A percentile compares a stretch with the other conserved stretches of the same genome.
phyloP scores from a whole-genome alignment of 352 stramenopile genomes.

The Pythium monospermum region DNA sequence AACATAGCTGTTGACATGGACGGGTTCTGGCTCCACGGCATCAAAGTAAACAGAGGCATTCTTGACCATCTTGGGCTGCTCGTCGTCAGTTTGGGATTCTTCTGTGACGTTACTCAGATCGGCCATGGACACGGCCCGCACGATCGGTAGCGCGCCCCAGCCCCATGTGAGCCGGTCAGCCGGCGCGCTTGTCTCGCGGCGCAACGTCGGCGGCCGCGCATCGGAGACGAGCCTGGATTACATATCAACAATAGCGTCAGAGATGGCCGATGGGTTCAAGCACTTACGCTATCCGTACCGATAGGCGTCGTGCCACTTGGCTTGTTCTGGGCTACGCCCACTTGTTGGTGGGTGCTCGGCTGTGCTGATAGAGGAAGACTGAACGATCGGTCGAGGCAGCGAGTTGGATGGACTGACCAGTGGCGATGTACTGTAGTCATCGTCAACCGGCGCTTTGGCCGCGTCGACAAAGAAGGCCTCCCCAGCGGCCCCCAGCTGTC shows the following conservation, averaged over 20 bases:
- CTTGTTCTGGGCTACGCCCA: constrained; percentile 1
- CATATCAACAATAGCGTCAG: neutral
- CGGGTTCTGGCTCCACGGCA: constrained; percentile 46
- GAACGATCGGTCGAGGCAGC: neutral
- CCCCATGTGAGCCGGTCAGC: constrained; percentile 48
- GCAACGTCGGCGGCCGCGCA: constrained; percentile 2
- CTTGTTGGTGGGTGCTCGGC: too few relatives aligned
- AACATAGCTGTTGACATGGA: constrained; percentile 9
- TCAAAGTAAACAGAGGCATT: constrained; percentile 78
- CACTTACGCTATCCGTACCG: constrained; percentile 6
- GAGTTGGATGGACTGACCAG: constrained; percentile 35
- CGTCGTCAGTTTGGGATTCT: constrained; percentile 19
- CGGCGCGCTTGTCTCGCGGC: constrained; percentile 7
- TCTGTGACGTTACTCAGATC: constrained; percentile 12
- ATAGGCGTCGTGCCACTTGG: constrained; percentile 32
- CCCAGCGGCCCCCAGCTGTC: constrained; percentile 46
- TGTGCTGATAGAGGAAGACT: neutral
- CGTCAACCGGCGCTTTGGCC: constrained; percentile 47
- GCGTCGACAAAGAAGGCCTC: constrained; percentile 78
- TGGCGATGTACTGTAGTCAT: constrained; percentile 64
- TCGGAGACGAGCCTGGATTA: constrained; percentile 15
- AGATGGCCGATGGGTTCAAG: neutral
- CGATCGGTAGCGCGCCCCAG: constrained; percentile 43
- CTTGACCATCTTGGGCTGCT: constrained; percentile 51
- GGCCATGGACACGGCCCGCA: constrained; percentile 15